A percentile compares a stretch with the other conserved stretches of the same genome.
phyloP scores from a whole-genome alignment of 495 filamentous ascomycete genomes.

The Aspergillus affinis region DNA sequence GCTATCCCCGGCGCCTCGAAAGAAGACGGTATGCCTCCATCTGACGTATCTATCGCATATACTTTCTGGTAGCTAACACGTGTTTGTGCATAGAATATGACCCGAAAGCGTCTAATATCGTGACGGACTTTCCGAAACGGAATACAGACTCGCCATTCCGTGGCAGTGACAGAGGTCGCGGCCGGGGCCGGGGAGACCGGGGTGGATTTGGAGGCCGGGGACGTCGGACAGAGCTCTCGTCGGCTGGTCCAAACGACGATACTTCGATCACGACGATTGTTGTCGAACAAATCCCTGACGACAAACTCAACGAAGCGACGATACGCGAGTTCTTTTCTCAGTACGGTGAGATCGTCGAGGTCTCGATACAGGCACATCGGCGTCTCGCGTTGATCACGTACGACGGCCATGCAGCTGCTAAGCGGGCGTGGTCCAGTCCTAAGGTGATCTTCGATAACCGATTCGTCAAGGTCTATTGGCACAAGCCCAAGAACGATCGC shows the following conservation, averaged over 20 bases:
- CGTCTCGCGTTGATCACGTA: constrained; percentile 81
- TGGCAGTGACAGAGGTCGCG: constrained; percentile 41
- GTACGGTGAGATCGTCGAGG: constrained; percentile 73
- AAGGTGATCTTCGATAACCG: constrained; percentile 96
- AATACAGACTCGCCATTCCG: constrained; percentile 25
- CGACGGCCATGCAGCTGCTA: constrained; percentile 68
- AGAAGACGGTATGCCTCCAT: constrained; percentile 44
- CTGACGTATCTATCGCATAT: constrained; percentile 2
- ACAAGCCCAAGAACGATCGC: constrained; percentile 57
- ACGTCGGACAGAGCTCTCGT: constrained; percentile 69
- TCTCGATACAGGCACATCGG: constrained; percentile 76
- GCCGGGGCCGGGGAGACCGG: constrained; percentile 49
- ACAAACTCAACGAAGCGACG: constrained; percentile 71
- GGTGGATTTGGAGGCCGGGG: constrained; percentile 49
- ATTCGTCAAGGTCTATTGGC: constrained; percentile 98
- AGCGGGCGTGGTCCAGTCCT: constrained; percentile 82
- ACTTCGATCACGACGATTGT: constrained; percentile 77
- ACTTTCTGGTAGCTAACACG: constrained; percentile 18
- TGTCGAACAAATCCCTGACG: constrained; percentile 88
- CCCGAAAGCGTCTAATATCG: constrained; percentile 62
- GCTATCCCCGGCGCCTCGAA: constrained; percentile 54
- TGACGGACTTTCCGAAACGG: constrained; percentile 36
- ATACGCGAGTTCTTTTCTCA: constrained; percentile 81
- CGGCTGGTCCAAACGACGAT: constrained; percentile 72
- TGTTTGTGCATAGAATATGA: constrained; percentile 69